Conservation (phyloP, 345 rosid species). For the Eucalyptus curtisii region DNA sequence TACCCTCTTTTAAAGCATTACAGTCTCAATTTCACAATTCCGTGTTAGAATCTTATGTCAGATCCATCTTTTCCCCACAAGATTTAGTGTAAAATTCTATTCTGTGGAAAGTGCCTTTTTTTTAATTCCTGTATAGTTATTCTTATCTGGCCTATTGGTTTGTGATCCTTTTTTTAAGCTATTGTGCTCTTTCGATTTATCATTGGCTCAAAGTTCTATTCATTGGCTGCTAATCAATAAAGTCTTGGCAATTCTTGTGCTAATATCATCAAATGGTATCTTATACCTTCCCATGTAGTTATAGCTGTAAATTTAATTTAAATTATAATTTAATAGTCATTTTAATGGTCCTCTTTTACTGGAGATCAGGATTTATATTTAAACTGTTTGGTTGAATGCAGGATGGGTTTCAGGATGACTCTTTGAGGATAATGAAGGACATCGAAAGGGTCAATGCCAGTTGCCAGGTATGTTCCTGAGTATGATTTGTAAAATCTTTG, state of each 20-base stretch:
- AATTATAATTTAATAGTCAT: not conserved
- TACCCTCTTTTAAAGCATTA: not conserved
- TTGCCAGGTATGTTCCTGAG: slow-evolving; percentile 56
- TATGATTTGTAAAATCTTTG: not conserved
- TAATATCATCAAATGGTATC: not conserved
- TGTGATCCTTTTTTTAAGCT: not conserved
- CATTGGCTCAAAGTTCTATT: not conserved
- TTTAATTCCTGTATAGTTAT: not conserved
- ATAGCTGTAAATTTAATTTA: not conserved
- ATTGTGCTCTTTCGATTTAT: not conserved
- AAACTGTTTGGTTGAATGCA: slow-evolving; percentile 9
- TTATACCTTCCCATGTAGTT: not conserved
- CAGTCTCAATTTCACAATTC: not conserved
- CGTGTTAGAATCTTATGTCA: not conserved
- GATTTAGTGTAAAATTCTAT: not conserved
- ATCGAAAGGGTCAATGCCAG: slow-evolving; percentile 35
- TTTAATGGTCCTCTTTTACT: not conserved
- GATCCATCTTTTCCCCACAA: not conserved
- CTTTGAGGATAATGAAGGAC: slow-evolving; percentile 78
- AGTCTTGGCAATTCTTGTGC: not conserved
- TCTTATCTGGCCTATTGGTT: not conserved
- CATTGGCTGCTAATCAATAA: not conserved
- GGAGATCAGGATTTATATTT: not conserved
- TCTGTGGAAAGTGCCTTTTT: not conserved
- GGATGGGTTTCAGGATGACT: slow-evolving; percentile 95